phyloP scores from a whole-genome alignment of 1,284 basidiomycete genomes.

The Cutaneotrichosporon daszewskae region DNA sequence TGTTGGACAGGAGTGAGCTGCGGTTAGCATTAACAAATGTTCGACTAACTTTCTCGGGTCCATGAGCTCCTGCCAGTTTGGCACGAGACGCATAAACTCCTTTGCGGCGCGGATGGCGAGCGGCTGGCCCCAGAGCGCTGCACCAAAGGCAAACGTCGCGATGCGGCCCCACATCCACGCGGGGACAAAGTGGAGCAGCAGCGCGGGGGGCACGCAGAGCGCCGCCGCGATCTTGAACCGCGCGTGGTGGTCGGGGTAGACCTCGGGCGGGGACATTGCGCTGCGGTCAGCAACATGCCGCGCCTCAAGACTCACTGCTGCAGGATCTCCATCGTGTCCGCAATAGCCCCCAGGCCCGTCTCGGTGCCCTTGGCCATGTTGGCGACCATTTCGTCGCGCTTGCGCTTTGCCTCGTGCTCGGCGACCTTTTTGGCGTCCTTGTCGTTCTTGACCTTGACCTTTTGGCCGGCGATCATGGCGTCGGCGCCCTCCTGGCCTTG shows the following conservation, averaged over 20 bases:
- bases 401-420: conserved; percentile 43
- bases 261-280: conserved; percentile 42
- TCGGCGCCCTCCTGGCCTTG: neutral
- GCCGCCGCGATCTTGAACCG: conserved; percentile 46
- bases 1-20: conserved; percentile 51
- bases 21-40: conserved; percentile 7
- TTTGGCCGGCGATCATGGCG: neutral
- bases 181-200: conserved; percentile 49
- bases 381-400: conserved; percentile 46
- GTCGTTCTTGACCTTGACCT: conserved; percentile 7
- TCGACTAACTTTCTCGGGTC: conserved; percentile 39
- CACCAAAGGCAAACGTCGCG: conserved; percentile 50
- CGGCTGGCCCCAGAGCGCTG: conserved; percentile 55
- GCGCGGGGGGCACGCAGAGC: conserved; percentile 41
- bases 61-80: conserved; percentile 50
- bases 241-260: conserved; percentile 45
- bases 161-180: conserved; percentile 49
- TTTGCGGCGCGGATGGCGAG: conserved; percentile 47
- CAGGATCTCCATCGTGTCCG: conserved; percentile 46
- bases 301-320: conserved; percentile 40
- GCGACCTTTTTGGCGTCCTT: conserved; percentile 22
- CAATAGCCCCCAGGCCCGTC: conserved; percentile 42
- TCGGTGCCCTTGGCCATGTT: conserved; percentile 46
- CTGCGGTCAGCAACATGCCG: conserved; percentile 18
- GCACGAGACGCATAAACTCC: conserved; percentile 49